Evolutionary conservation across 2,329 filamentous ascomycete species (phyloP).

Genomic region (Paecilomyces niveus): DNA sequence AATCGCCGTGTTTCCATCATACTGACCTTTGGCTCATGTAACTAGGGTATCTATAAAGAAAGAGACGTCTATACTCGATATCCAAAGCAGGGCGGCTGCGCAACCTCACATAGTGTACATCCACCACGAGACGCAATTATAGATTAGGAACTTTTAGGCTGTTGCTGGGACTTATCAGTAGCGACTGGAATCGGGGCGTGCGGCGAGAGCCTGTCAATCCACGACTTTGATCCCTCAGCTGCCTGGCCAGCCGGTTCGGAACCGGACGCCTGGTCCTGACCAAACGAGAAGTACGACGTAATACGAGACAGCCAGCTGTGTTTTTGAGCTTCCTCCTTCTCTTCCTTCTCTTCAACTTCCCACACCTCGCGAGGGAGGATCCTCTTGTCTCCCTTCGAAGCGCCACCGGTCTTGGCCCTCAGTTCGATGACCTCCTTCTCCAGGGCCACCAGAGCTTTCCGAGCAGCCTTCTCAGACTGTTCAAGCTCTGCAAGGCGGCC

Average conservation of each 20-base stretch:
- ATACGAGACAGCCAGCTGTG: conserved; percentile 27
- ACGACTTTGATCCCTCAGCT: neutral
- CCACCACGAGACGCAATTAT: neutral
- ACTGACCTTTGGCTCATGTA: neutral
- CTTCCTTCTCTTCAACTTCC: conserved; percentile 25
- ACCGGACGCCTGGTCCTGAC: conserved; percentile 5
- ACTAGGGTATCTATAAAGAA: conserved; percentile 7
- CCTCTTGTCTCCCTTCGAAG: conserved; percentile 19
- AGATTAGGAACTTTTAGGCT: neutral
- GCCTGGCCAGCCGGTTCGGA: neutral
- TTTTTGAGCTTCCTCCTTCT: conserved; percentile 17
- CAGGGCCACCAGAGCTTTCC: conserved; percentile 35
- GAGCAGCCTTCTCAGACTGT: conserved; percentile 36
- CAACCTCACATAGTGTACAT: neutral
- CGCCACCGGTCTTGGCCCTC: conserved; percentile 29
- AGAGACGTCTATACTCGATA: neutral
- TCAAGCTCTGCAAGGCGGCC: conserved; percentile 54
- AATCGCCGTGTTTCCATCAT: neutral
- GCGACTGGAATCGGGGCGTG: neutral
- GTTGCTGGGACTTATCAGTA: neutral
- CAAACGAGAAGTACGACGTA: conserved; percentile 24
- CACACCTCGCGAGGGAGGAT: conserved; percentile 37
- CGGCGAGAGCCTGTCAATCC: neutral
- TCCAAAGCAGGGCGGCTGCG: neutral
- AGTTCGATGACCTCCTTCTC: conserved; percentile 41